Evolutionary conservation across 306 rosid species (phyloP).

Genomic region (Styphnolobium japonicum): DNA sequence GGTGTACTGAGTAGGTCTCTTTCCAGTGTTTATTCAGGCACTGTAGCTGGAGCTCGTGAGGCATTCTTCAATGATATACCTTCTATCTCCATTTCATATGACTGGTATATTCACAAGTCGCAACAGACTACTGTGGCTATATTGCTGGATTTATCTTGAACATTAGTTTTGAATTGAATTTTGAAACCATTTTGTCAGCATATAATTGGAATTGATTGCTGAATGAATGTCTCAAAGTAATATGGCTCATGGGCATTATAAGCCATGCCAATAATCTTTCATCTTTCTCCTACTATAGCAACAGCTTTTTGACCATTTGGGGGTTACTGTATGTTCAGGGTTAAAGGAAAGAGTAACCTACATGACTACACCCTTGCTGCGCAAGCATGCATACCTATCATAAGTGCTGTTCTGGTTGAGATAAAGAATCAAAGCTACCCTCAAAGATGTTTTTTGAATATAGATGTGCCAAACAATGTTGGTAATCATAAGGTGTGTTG

Average conservation of each 20-base stretch:
- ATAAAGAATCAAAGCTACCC: constrained; percentile 58
- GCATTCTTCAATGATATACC: constrained; percentile 77
- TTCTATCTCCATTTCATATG: constrained; percentile 75
- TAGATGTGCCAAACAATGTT: constrained; percentile 67
- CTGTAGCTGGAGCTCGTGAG: constrained; percentile 98
- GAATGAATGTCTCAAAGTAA: constrained; percentile 1
- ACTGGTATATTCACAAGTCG: constrained; percentile 64
- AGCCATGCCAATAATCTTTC: constrained; percentile 4
- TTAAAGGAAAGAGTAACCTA: constrained; percentile 49
- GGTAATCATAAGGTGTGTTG: constrained; percentile 63
- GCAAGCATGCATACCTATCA: constrained; percentile 74
- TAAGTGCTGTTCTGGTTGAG: constrained; percentile 58
- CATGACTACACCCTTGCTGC: constrained; percentile 76
- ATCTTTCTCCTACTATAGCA: neutral
- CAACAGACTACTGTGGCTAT: neutral
- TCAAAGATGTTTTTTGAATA: constrained; percentile 61
- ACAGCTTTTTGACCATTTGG: constrained; percentile 13
- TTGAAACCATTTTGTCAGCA: neutral
- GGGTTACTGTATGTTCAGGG: constrained; percentile 51
- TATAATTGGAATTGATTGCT: constrained; percentile 1
- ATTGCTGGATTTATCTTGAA: constrained; percentile 6
- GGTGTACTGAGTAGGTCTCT: constrained; percentile 19
- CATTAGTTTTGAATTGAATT: neutral
- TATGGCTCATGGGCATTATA: neutral
- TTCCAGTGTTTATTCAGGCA: constrained; percentile 82